These are phyloP conservation scores for Micractinium conductrix DNA, from an alignment of 139 green algal genomes.

Conservation along the genomic window DNA sequence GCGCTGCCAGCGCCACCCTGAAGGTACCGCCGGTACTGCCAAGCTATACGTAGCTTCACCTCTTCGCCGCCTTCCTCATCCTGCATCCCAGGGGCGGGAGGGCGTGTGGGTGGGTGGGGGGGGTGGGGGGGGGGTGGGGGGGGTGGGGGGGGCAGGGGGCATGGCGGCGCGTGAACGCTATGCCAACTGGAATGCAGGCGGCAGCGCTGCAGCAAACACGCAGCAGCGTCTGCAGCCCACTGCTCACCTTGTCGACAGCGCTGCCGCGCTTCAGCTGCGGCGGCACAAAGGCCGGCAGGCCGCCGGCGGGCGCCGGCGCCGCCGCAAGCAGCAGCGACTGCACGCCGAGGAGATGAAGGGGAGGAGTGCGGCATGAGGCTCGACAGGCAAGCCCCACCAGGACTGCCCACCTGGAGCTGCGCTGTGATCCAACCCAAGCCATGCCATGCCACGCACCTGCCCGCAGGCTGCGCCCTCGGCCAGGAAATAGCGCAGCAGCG, in stretches of 20 bases:
- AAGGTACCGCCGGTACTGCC: constrained; percentile 90
- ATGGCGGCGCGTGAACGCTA: too few relatives aligned
- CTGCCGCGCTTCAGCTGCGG: constrained; percentile 6
- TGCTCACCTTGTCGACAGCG: neutral
- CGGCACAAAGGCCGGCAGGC: constrained; percentile 6
- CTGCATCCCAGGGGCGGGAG: too few relatives aligned
- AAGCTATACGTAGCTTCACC: constrained; percentile 77
- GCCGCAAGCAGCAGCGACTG: constrained; percentile 19
- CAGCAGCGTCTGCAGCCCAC: too few relatives aligned
- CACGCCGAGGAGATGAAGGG: neutral
- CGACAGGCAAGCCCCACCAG: too few relatives aligned
- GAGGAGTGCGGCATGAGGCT: neutral
- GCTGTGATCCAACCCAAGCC: too few relatives aligned
- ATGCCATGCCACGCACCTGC: constrained; percentile 65
- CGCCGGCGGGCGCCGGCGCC: neutral
- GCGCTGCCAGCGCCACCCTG: constrained; percentile 29
- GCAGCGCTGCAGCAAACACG: too few relatives aligned
- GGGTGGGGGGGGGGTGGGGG: too few relatives aligned
- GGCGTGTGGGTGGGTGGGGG: too few relatives aligned
- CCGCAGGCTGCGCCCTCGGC: constrained; percentile 72
- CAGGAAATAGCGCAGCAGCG: constrained; percentile 82
- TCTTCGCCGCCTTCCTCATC: constrained; percentile 21
- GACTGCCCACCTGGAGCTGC: too few relatives aligned
- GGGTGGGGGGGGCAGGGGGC: too few relatives aligned
- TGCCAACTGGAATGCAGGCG: too few relatives aligned